Evolutionary conservation across 805 yeast species (phyloP), one percentile per base, ranked within the genome.

Genomic region (Geotrichum ghanense): DNA sequence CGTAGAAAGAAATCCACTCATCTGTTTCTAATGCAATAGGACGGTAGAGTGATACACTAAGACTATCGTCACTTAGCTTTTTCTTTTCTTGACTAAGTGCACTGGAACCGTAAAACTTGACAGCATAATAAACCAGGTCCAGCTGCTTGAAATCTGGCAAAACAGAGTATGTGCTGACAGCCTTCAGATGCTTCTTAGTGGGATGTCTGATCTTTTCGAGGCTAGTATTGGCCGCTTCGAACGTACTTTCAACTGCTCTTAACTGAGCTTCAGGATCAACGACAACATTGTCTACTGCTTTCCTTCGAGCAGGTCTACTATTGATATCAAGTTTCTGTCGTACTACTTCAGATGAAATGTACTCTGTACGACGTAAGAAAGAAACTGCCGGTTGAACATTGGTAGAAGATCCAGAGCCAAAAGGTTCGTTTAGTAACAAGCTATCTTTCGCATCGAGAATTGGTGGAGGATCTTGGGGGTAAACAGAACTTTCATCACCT

Each of bases 301-400:
- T 26, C 42, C 47, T 25, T 42, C 44, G 37, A 52, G 50, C 46
- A 27, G 47, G 45, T 20, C 54, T 34, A 12, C 57, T 53, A 21
- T 49, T 50, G 44, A 53, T 50, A 3, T 52, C 53, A 2, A 59
- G 51, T 46, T 50, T 51, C 24, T 51, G 53, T 23, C 60, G 57
- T 46, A 65, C 59, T 46, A 72, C 72, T 45, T 77, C 80, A 31
- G 83, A 78, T 9, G 95, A 76, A 49, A 87, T 83, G 62, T 90
- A 90, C 61, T 92, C 97, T 0, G 98, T 90, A 68, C 97, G 79
- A 68, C 97, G 80, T 61, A 90, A 72, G 66, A 90, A 89, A n/a
- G 85, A 74, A 12, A 84, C 83, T 4, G 64, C 59, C 1, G 65
- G 64, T 39, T 57, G 58, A 17, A 60, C 50, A 31, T 55, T 57